These are phyloP conservation scores for Auricularia cornea DNA, from an alignment of 768 basidiomycete species.

Conservation along the genomic window DNA sequence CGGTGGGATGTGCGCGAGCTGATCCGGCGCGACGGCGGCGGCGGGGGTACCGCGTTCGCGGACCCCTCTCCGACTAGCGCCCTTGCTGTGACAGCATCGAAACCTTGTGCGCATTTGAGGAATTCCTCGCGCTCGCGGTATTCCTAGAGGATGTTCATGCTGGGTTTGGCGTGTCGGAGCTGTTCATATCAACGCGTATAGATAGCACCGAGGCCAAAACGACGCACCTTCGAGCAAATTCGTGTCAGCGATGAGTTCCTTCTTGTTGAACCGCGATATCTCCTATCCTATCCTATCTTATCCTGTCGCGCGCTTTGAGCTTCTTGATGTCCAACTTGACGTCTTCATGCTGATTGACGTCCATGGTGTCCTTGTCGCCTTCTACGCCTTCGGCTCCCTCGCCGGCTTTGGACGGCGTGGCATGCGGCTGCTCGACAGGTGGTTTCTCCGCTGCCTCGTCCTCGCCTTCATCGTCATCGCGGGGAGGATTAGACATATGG, in stretches of 20 bases:
- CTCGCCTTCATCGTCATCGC: conserved; percentile 52
- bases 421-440: conserved; percentile 21
- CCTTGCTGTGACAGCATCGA: conserved; percentile 72
- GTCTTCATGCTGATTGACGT: conserved; percentile 11
- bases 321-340: conserved; percentile 9
- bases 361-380: conserved; percentile 1
- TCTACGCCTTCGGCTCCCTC: conserved; percentile 24
- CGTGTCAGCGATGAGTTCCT: conserved; percentile 69
- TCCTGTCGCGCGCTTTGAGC: conserved; percentile 11
- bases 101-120: conserved; percentile 77
- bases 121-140: conserved; percentile 88
- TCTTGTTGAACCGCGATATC: conserved; percentile 56
- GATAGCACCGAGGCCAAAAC: background rate
- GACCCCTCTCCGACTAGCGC: too few relatives aligned
- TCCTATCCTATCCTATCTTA: too few relatives aligned
- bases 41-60: too few relatives aligned
- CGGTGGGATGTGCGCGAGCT: too few relatives aligned
- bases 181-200: conserved; percentile 40
- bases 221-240: conserved; percentile 75
- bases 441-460: conserved; percentile 28
- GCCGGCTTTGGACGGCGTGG: conserved; percentile 23
- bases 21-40: too few relatives aligned
- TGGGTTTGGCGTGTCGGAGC: conserved; percentile 75
- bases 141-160: conserved; percentile 79
- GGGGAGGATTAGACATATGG: conserved; percentile 2